These are phyloP conservation scores for Ophidiomyces ophidiicola DNA, from an alignment of 2,329 filamentous ascomycete genomes.

Conservation along the genomic window DNA sequence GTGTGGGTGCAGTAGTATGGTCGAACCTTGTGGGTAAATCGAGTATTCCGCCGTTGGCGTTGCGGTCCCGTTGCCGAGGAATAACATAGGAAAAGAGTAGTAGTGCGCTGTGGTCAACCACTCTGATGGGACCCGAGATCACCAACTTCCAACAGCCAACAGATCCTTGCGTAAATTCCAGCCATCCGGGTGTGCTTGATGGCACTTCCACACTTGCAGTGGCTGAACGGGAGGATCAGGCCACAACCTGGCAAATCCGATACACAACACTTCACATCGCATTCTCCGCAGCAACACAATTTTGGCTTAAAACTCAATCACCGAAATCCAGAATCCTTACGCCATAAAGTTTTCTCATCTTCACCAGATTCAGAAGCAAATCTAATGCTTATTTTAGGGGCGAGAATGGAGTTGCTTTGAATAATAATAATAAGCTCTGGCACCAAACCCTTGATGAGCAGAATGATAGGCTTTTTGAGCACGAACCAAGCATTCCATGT, in stretches of 20 bases:
- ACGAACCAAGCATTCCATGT: constrained; percentile 4
- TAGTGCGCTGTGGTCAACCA: constrained; percentile 7
- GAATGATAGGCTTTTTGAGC: constrained; percentile 1
- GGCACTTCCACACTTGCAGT: no score
- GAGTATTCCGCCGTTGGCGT: neutral
- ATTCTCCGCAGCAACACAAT: neutral
- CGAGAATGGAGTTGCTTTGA: no score
- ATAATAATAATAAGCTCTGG: no score
- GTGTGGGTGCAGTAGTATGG: neutral
- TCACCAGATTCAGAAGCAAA: neutral
- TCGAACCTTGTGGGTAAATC: constrained; percentile 3
- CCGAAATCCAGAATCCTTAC: no score
- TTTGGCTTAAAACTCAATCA: neutral
- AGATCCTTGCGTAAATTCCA: constrained; percentile 7
- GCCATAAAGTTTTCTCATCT: no score
- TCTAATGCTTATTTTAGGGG: no score
- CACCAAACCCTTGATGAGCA: constrained; percentile 1
- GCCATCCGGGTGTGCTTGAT: no score
- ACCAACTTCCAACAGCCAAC: neutral
- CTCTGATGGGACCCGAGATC: constrained; percentile 10
- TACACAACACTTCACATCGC: neutral
- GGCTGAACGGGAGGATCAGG: no score
- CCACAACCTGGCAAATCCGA: no score
- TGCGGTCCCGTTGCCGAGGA: constrained; percentile 1
- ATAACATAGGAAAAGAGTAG: constrained; percentile 1